Evolutionary conservation across 73 alveolate species (phyloP).

Genomic region (Loxodes magnus): DNA sequence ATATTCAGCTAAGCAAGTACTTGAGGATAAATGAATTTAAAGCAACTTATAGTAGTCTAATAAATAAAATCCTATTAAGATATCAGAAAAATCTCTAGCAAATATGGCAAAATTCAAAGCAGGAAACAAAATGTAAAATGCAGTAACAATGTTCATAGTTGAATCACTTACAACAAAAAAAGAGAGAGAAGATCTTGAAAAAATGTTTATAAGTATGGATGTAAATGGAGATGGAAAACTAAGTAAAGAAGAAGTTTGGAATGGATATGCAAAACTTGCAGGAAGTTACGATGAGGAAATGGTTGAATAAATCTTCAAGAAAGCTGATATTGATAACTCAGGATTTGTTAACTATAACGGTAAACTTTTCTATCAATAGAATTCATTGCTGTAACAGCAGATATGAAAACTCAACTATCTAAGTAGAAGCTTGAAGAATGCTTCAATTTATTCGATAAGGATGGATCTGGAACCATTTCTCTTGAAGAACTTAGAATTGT

Average conservation of each 20-base stretch:
- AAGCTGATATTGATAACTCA: background rate
- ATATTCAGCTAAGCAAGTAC: background rate
- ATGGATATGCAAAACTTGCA: background rate
- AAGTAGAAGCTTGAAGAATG: conserved; percentile 2
- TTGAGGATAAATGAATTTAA: background rate
- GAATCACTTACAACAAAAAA: background rate
- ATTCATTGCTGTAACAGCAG: too few species aligned
- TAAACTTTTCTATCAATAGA: too few species aligned
- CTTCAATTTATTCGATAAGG: conserved; percentile 21
- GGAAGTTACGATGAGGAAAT: background rate
- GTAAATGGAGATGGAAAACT: conserved; percentile 1
- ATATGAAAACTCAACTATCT: too few species aligned
- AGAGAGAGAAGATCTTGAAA: background rate
- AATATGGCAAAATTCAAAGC: background rate
- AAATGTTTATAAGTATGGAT: background rate
- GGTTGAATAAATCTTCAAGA: background rate
- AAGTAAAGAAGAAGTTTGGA: background rate
- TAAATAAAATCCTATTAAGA: background rate
- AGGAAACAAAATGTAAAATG: background rate
- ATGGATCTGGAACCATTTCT: conserved; percentile 25
- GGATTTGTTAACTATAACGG: conserved; percentile 2
- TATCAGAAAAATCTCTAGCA: background rate
- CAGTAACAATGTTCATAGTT: background rate
- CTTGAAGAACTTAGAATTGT: conserved; percentile 12
- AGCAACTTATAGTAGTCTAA: background rate